Conservation (phyloP, 768 basidiomycete species). For the Asterophora lycoperdoides region DNA sequence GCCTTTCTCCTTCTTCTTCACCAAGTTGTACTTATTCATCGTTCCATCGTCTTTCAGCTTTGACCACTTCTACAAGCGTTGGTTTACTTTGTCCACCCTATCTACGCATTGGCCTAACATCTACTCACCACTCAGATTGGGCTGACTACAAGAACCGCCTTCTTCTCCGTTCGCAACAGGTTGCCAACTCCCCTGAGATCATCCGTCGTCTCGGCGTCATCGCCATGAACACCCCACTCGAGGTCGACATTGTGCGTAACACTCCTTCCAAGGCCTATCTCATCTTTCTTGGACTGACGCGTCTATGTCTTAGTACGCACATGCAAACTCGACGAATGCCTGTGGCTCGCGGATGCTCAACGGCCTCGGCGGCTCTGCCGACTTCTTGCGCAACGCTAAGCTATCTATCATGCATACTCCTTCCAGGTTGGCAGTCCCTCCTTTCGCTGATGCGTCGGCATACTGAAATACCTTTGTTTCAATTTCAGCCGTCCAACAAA, state of each 20-base stretch:
- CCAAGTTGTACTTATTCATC: background rate
- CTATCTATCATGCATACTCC: slow-evolving; percentile 50
- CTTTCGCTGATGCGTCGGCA: background rate
- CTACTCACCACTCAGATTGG: slow-evolving; percentile 32
- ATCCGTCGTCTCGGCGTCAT: slow-evolving; percentile 45
- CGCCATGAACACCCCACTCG: slow-evolving; percentile 49
- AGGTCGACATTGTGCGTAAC: slow-evolving; percentile 42
- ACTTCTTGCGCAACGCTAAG: slow-evolving; percentile 47
- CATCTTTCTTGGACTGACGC: background rate
- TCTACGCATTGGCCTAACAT: background rate
- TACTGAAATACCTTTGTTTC: background rate
- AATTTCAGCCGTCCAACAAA: slow-evolving; percentile 38
- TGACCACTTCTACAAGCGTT: slow-evolving; percentile 45
- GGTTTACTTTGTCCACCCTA: slow-evolving; percentile 4
- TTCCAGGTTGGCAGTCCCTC: slow-evolving; percentile 24
- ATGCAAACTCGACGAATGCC: slow-evolving; percentile 48
- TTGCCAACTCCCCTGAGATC: slow-evolving; percentile 47
- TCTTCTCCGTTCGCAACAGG: slow-evolving; percentile 45
- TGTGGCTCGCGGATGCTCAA: slow-evolving; percentile 50
- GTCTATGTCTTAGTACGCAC: slow-evolving; percentile 33
- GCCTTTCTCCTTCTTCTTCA: background rate
- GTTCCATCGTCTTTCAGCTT: slow-evolving; percentile 24
- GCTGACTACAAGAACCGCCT: slow-evolving; percentile 41
- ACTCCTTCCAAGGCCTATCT: background rate
- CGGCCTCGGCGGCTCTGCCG: slow-evolving; percentile 44